Percentiles rank a stretch among this genome's conserved stretches.
These are phyloP conservation scores for Boletus coccyginus DNA, from an alignment of 768 basidiomycete species.

Conservation along the genomic window DNA sequence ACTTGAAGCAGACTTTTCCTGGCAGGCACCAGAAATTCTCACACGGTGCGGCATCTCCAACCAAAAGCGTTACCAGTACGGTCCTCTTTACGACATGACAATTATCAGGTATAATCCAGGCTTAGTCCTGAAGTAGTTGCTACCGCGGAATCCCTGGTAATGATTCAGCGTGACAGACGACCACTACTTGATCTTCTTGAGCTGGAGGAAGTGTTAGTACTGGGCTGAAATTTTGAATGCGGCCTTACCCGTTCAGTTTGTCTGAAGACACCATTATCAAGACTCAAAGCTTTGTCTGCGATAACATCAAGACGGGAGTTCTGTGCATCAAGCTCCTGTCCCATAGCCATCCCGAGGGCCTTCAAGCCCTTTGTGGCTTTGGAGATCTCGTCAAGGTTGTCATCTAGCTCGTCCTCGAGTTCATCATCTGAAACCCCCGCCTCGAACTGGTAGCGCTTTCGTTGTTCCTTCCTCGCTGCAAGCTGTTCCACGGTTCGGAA, in stretches of 20 bases:
- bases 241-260: slow-evolving; percentile 76
- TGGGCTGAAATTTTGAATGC: slow-evolving; percentile 22
- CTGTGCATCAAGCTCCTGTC: slow-evolving; percentile 85
- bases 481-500: slow-evolving; percentile 51
- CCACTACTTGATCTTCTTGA: slow-evolving; percentile 56
- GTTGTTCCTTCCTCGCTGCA: slow-evolving; percentile 59
- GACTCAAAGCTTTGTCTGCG: slow-evolving; percentile 68
- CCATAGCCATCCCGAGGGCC: slow-evolving; percentile 77
- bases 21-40: neutral
- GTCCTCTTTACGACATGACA: too few species aligned
- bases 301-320: slow-evolving; percentile 77
- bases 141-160: neutral
- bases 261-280: slow-evolving; percentile 74
- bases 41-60: neutral
- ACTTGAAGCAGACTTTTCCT: neutral
- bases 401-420: slow-evolving; percentile 90
- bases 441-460: slow-evolving; percentile 90
- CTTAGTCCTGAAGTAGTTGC: neutral
- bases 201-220: slow-evolving; percentile 35
- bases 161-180: neutral
- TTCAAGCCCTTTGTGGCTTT: slow-evolving; percentile 76
- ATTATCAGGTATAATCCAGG: slow-evolving; percentile 15
- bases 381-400: slow-evolving; percentile 84
- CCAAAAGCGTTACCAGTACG: too few species aligned
- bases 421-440: slow-evolving; percentile 89